Base-by-base conservation (phyloP, 257 asterid species). In the Plantago elongata region DNA sequence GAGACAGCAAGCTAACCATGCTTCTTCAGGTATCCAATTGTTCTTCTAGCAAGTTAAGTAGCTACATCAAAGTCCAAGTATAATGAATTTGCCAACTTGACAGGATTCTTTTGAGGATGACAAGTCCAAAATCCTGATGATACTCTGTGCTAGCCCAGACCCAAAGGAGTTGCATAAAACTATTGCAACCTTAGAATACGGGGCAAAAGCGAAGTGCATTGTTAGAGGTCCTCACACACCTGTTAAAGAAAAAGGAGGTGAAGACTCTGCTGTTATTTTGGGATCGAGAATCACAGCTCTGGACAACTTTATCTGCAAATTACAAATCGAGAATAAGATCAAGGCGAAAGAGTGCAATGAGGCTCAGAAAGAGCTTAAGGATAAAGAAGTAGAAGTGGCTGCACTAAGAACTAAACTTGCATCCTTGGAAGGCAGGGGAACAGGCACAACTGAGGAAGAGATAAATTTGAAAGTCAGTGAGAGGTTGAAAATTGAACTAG, bases 1-100 rank as follows among this genome's bases (percentile, higher is more conserved):
- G 99, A 61, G 99, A 93, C 59, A 93, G 99, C 90, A 93, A 93
- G 81, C 65, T 93, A 45, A 93, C 99, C 13, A 93, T 93, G 99
- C 97, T 93, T 80, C 90, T 93, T 55, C 99, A 93, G 96, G 99
- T 89, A 50, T 3, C 2, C 56, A 13, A 40, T 14, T 9, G 16
- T 54, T 30, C 42, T 27, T 12, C 14, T 30, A 38, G 45, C 59
- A 47, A 13, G 9, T 45, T 0, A 17, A 49, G 42, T 34, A 14
- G 17, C 37, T 45, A 57, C 40, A 3, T 34, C 40, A 34, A 34
- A 7, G 40, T 51, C 52, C 16, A 45, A 42, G 63, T 16, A 11
- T 63, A 67, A 40, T 46, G 48, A 34, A 48, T 54, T 51, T 29
- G 55, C 27, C 5, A 5, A 64, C 62, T 74, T 27, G 9, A 18